Percentiles rank a stretch among this genome's conserved stretches.
Evolutionary conservation across 1,284 basidiomycete genomes (phyloP).

Genomic region (Apiotrichum sp.): DNA sequence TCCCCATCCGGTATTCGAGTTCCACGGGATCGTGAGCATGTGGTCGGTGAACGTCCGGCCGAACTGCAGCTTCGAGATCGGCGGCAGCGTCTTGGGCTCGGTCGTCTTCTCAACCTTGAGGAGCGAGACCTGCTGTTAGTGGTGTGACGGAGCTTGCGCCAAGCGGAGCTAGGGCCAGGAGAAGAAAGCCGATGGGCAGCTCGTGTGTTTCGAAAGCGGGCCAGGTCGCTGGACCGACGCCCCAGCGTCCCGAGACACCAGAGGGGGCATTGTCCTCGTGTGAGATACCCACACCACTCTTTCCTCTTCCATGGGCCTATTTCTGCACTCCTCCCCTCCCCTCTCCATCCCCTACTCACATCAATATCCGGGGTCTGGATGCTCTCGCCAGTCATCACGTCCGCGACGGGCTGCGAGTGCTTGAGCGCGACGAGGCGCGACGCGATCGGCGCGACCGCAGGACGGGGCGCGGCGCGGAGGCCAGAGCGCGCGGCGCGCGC

Average conservation of each 20-base stretch:
- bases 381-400: slow-evolving; percentile 52
- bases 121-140: slow-evolving; percentile 48
- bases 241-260: no score
- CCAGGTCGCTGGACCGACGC: no score
- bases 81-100: slow-evolving; percentile 45
- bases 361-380: slow-evolving; percentile 50
- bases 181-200: no score
- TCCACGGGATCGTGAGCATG: slow-evolving; percentile 85
- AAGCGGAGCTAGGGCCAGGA: no score
- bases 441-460: not conserved
- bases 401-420: slow-evolving; percentile 24
- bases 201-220: no score
- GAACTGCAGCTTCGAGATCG: slow-evolving; percentile 49
- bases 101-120: slow-evolving; percentile 53
- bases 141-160: no score
- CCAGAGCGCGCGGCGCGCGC: not conserved
- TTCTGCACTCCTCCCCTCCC: no score
- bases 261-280: no score
- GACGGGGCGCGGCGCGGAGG: slow-evolving; percentile 1
- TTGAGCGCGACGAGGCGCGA: slow-evolving; percentile 1
- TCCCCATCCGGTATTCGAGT: slow-evolving; percentile 67
- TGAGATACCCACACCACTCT: no score
- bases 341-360: slow-evolving; percentile 28
- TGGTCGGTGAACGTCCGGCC: slow-evolving; percentile 70
- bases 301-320: no score